Percentiles rank a stretch among this genome's conserved stretches.
phyloP scores from a whole-genome alignment of 108 stramenopile species.

The Skeletonema costatum region DNA sequence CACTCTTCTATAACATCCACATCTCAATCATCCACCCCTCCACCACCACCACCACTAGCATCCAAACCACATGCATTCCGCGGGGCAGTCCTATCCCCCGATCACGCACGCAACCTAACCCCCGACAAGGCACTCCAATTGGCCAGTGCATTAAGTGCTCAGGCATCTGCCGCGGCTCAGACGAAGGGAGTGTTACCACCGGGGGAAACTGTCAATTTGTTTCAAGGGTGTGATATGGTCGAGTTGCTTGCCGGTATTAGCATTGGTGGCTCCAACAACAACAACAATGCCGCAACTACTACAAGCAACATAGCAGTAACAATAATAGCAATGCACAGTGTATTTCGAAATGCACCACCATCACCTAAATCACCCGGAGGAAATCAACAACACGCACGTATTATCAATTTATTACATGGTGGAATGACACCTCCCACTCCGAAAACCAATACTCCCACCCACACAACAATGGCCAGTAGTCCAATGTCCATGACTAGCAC shows the following conservation, averaged over 20 bases:
- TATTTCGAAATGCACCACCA: background rate
- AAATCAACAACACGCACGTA: background rate
- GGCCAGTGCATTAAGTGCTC: constrained; percentile 55
- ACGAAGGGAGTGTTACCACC: constrained; percentile 17
- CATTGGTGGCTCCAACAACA: background rate
- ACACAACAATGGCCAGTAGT: background rate
- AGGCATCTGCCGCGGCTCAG: constrained; percentile 31
- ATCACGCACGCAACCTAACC: constrained; percentile 74
- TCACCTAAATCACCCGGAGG: background rate
- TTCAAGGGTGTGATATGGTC: constrained; percentile 4
- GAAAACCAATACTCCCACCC: constrained; percentile 40
- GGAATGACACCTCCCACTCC: background rate
- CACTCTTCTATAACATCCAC: background rate
- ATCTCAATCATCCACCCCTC: background rate
- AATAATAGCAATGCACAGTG: background rate
- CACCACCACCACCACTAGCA: constrained; percentile 34
- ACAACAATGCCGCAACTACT: background rate
- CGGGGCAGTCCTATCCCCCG: constrained; percentile 80
- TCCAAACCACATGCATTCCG: constrained; percentile 85
- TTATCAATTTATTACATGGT: background rate
- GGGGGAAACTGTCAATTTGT: constrained; percentile 10
- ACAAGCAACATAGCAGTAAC: background rate
- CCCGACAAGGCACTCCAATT: constrained; percentile 66
- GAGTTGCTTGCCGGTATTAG: background rate
- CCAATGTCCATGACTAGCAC: background rate